phyloP scores from a whole-genome alignment of 2,329 filamentous ascomycete species.

The Phialophora macrospora region DNA sequence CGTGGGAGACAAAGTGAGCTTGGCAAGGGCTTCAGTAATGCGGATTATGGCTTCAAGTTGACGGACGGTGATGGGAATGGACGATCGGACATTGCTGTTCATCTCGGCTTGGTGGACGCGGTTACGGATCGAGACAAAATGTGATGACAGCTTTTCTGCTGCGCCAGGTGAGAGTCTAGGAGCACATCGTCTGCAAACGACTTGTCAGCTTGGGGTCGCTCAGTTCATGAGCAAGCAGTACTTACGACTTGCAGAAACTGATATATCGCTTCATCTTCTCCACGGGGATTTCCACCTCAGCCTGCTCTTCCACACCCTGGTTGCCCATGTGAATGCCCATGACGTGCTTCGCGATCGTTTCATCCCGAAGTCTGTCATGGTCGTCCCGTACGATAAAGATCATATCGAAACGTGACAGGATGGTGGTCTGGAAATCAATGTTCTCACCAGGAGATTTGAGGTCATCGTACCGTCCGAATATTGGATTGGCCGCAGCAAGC shows the following conservation, averaged over 20 bases:
- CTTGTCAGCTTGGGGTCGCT: slow-evolving; percentile 9
- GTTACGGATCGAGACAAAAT: slow-evolving; percentile 94
- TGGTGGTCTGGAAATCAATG: slow-evolving; percentile 98
- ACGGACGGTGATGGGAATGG: slow-evolving; percentile 95
- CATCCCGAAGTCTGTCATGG: slow-evolving; percentile 85
- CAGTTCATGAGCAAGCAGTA: slow-evolving; percentile 34
- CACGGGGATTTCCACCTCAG: slow-evolving; percentile 85
- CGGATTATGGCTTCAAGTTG: slow-evolving; percentile 97
- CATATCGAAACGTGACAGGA: slow-evolving; percentile 98
- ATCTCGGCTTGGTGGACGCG: slow-evolving; percentile 92
- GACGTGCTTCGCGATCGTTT: slow-evolving; percentile 93
- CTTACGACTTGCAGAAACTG: slow-evolving; percentile 92
- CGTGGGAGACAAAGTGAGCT: slow-evolving; percentile 81
- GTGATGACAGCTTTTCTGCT: slow-evolving; percentile 92
- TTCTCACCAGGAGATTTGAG: slow-evolving; percentile 98
- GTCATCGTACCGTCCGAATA: slow-evolving; percentile 97
- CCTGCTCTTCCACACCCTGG: slow-evolving; percentile 77
- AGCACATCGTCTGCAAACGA: slow-evolving; percentile 73
- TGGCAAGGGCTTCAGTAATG: slow-evolving; percentile 94
- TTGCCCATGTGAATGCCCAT: slow-evolving; percentile 97
- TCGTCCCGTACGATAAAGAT: slow-evolving; percentile 99
- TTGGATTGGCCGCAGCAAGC: slow-evolving; percentile 92
- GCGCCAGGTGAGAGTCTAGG: slow-evolving; percentile 88
- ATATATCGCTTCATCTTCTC: slow-evolving; percentile 98
- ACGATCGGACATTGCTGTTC: slow-evolving; percentile 85